Conservation (phyloP, 768 basidiomycete genomes). For the Lactarius sp. region DNA sequence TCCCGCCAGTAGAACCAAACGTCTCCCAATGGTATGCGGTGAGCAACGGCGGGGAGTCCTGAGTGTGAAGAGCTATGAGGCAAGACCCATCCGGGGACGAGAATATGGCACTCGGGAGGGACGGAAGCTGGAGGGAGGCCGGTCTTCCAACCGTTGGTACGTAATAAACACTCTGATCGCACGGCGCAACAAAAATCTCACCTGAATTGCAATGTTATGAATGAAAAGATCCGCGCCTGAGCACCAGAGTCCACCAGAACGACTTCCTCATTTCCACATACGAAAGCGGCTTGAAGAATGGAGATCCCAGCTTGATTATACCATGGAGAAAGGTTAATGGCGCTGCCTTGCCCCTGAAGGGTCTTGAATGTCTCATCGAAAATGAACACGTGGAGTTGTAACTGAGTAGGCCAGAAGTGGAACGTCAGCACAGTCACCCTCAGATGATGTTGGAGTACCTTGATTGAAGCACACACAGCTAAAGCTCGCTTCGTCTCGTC, state of each 20-base stretch:
- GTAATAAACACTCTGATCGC: no score
- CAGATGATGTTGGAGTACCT: slow-evolving; percentile 30
- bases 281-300: slow-evolving; percentile 40
- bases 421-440: neutral
- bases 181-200: no score
- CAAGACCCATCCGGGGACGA: slow-evolving; percentile 55
- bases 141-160: no score
- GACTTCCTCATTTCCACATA: slow-evolving; percentile 49
- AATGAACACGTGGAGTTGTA: slow-evolving; percentile 42
- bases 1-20: slow-evolving; percentile 48
- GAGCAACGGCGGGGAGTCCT: slow-evolving; percentile 20
- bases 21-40: slow-evolving; percentile 52
- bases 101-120: no score
- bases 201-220: no score
- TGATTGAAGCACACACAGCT: slow-evolving; percentile 41
- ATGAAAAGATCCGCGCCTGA: no score
- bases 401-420: slow-evolving; percentile 20
- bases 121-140: no score
- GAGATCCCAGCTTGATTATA: slow-evolving; percentile 31
- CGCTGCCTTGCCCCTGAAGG: slow-evolving; percentile 40
- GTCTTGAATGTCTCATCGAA: slow-evolving; percentile 42
- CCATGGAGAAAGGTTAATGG: slow-evolving; percentile 42
- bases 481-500: slow-evolving; percentile 50
- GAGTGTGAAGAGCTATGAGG: slow-evolving; percentile 36
- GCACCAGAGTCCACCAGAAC: slow-evolving; percentile 43